phyloP scores from a whole-genome alignment of 805 yeast species.

The Wickerhamomyces strasburgensis region DNA sequence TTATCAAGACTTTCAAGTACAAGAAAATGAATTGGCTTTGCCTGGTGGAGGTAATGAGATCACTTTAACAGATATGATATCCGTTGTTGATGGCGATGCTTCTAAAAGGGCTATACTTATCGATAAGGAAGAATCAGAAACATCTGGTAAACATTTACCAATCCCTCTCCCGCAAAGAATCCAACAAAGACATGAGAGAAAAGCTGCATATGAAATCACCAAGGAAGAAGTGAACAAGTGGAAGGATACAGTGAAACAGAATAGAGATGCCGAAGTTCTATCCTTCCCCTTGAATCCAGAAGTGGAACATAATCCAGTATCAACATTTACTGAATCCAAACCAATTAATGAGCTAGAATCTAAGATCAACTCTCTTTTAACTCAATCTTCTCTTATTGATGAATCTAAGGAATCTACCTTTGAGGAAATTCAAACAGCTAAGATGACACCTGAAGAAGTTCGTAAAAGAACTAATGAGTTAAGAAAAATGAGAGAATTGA shows the following conservation, averaged over 20 bases:
- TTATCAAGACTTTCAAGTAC: conserved; percentile 45
- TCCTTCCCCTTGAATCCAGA: conserved; percentile 62
- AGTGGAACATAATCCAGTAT: conserved; percentile 40
- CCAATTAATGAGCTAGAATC: conserved; percentile 56
- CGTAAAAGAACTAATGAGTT: conserved; percentile 72
- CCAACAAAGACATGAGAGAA: conserved; percentile 79
- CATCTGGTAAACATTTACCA: conserved; percentile 47
- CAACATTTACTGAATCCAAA: conserved; percentile 48
- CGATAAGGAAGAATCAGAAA: conserved; percentile 29
- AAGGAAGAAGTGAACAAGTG: conserved; percentile 84
- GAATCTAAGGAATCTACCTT: conserved; percentile 77
- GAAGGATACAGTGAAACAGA: conserved; percentile 75
- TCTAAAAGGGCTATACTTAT: conserved; percentile 47
- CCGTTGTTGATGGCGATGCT: conserved; percentile 49
- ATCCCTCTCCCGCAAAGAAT: conserved; percentile 85
- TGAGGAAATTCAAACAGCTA: conserved; percentile 81
- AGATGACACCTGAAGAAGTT: conserved; percentile 76
- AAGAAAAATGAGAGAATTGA: conserved; percentile 87
- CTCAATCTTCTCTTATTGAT: conserved; percentile 62
- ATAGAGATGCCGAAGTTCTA: conserved; percentile 80
- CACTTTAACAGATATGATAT: conserved; percentile 70
- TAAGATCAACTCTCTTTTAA: conserved; percentile 55
- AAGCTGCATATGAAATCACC: conserved; percentile 86
- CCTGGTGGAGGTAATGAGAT: conserved; percentile 59
- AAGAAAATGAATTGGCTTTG: conserved; percentile 65